phyloP scores from a whole-genome alignment of 768 basidiomycete genomes.

The Boletellus sp. region DNA sequence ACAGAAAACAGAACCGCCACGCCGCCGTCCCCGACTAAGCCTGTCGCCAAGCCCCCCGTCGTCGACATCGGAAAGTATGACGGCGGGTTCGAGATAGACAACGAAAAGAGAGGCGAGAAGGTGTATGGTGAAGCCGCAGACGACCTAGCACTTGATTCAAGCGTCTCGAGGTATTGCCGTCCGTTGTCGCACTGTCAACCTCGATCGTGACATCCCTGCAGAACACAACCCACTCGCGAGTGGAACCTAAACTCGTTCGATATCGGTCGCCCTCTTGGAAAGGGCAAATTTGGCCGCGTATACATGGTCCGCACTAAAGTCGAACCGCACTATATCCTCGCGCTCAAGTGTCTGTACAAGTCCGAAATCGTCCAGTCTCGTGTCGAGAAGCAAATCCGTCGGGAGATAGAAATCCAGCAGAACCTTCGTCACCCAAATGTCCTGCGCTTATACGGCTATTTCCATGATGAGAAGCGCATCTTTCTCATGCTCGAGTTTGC shows the following conservation, averaged over 20 bases:
- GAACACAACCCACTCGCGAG: constrained; percentile 71
- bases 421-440: constrained; percentile 95
- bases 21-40: constrained; percentile 23
- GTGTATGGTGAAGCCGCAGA: constrained; percentile 77
- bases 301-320: constrained; percentile 96
- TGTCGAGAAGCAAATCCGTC: constrained; percentile 94
- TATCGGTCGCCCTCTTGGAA: constrained; percentile 94
- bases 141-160: constrained; percentile 82
- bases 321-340: constrained; percentile 88
- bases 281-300: constrained; percentile 97
- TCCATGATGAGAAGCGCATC: constrained; percentile 96
- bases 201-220: constrained; percentile 24
- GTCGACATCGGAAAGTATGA: constrained; percentile 91
- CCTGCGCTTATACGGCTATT: constrained; percentile 92
- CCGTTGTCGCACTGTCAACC: neutral
- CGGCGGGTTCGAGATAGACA: constrained; percentile 92
- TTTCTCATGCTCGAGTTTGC: constrained; percentile 99
- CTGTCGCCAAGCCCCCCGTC: constrained; percentile 14
- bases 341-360: constrained; percentile 96
- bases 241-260: constrained; percentile 87
- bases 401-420: constrained; percentile 98
- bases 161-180: constrained; percentile 54
- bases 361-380: constrained; percentile 87
- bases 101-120: constrained; percentile 70
- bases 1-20: constrained; percentile 25